Evolutionary conservation across 371 early-diverging fungal species (phyloP), one percentile per base, ranked within the genome.

Genomic region (Mortierella sp.): DNA sequence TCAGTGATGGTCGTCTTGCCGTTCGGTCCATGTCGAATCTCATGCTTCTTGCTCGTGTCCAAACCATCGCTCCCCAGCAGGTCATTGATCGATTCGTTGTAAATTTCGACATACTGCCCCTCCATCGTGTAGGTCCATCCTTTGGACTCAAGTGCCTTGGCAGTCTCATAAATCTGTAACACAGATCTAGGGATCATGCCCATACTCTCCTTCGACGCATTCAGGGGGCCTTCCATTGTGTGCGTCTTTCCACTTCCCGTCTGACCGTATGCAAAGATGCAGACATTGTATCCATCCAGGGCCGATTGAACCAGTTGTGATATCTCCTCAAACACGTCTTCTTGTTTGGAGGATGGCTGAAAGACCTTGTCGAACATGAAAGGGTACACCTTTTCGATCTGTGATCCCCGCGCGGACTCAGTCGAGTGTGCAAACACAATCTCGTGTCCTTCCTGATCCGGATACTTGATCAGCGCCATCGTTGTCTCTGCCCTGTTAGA

Each of bases 231-330:
- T 73, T 93, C 90, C 94, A 94, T 94, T 0, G 94, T 94, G 59
- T 85, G 88, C 3, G 93, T 92, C 82, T 99, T 99, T 47, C 99
- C 99, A 72, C 94, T 93, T 0, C 99, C 99, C 4, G 99, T 99
- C 83, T 99, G 99, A 0, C 99, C 99, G 81, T 99, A 99, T 9
- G 99, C 99, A 86, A 99, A 99, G 48, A 99, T 96, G 80, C 99
- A 98, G 4, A 98, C 97, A 48, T 95, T 95, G 78, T 95, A 99
- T 3, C 99, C 99, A 79, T 99, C 99, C 44, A 98, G 70, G 0
- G 97, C 97, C 3, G 95, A 94, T 78, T 97, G 97, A 4, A 99
- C 93, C 19, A 99, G 82, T 78, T 95, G 96, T 27, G 94, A 92
- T 11, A 99, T 92, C 70, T 99, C 99, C 37, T 90, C 90, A 90